Percentiles rank a stretch among this genome's conserved stretches.
These are phyloP conservation scores for Citrus reticulata DNA, from an alignment of 345 rosid species.

Conservation along the genomic window DNA sequence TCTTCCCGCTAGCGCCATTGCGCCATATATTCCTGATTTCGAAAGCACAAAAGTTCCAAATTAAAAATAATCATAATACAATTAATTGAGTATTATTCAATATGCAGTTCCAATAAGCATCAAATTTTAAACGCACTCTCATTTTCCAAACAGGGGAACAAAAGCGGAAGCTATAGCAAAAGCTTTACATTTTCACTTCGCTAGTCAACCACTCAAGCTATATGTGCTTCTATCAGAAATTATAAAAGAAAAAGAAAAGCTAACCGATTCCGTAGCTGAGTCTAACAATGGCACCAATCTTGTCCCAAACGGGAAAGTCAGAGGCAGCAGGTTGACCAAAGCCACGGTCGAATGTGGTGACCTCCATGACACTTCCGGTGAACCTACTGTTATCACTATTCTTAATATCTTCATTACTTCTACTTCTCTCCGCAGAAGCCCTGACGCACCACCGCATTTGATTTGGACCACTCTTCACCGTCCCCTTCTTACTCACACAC, in stretches of 20 bases:
- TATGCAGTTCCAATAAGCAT: not conserved
- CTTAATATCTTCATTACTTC: constrained; percentile 46
- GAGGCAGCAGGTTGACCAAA: constrained; percentile 46
- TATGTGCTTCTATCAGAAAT: not conserved
- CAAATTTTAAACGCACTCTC: not conserved
- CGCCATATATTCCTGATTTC: constrained; percentile 78
- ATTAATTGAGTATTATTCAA: not conserved
- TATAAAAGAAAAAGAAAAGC: not conserved
- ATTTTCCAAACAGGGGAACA: not conserved
- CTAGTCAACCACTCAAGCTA: not conserved
- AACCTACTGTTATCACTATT: constrained; percentile 38
- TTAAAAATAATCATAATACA: not conserved
- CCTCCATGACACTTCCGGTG: constrained; percentile 63
- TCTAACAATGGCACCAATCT: constrained; percentile 82
- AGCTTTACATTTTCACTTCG: not conserved
- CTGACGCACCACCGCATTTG: constrained; percentile 25
- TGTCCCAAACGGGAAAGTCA: constrained; percentile 87
- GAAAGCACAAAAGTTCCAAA: not conserved
- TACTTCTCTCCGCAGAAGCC: constrained; percentile 43
- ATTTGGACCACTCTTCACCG: constrained; percentile 12
- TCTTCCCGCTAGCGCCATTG: constrained; percentile 84
- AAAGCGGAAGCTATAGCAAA: not conserved
- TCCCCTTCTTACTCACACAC: constrained; percentile 26
- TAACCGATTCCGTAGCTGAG: constrained; percentile 90
- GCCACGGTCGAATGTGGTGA: constrained; percentile 63